These are phyloP conservation scores for Malbranchea zuffiana DNA, from an alignment of 2,329 filamentous ascomycete genomes.

Conservation along the genomic window DNA sequence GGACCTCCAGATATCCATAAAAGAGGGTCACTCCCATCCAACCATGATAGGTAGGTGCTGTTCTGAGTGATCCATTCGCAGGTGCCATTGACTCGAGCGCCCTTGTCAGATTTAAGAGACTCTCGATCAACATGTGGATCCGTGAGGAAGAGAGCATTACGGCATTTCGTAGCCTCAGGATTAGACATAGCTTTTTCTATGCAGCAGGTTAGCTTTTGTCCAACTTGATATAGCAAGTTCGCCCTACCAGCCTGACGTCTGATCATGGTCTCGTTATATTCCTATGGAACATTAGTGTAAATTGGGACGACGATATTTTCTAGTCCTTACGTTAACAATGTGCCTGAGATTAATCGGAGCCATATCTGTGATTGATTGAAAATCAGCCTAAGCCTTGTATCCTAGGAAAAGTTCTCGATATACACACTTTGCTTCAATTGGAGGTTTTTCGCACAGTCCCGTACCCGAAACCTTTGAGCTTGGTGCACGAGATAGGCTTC, in stretches of 20 bases:
- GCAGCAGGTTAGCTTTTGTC: too few species aligned
- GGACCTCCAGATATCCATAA: conserved; percentile 18
- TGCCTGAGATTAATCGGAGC: not conserved
- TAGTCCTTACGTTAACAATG: not conserved
- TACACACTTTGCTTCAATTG: conserved; percentile 20
- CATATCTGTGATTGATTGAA: not conserved
- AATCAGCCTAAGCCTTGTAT: not conserved
- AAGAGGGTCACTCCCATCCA: conserved; percentile 1
- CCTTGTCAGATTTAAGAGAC: not conserved
- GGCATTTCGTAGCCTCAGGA: not conserved
- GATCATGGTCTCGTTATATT: not conserved
- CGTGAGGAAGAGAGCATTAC: not conserved
- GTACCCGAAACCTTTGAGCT: conserved; percentile 14
- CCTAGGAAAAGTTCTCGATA: conserved; percentile 6
- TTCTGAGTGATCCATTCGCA: conserved; percentile 17
- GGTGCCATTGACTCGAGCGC: conserved; percentile 22
- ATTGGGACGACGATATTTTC: not conserved
- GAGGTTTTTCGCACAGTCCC: conserved; percentile 19
- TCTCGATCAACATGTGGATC: conserved; percentile 1
- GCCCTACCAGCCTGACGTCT: not conserved
- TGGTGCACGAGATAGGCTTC: conserved; percentile 17
- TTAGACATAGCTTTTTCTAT: too few species aligned
- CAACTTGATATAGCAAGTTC: too few species aligned
- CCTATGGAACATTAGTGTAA: not conserved
- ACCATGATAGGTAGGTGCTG: conserved; percentile 12